Conservation (phyloP, 139 green algal species). For the Micractinium sp. region DNA sequence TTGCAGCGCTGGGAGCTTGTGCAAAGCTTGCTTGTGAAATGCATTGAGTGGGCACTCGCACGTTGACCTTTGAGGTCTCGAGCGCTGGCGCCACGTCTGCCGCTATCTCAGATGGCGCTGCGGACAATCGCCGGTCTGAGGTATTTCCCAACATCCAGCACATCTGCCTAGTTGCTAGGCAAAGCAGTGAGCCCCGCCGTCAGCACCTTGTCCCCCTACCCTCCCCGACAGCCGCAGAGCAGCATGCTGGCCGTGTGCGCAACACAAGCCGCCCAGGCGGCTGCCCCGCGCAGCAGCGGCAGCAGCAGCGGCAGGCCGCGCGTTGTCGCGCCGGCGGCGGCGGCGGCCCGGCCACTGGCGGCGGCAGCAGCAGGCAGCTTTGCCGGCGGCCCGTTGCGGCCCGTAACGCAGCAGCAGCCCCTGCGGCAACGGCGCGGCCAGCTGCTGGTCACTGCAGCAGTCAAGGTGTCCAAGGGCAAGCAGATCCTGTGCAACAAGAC, state of each 20-base stretch:
- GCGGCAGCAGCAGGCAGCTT: neutral
- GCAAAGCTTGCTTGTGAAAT: too few species aligned
- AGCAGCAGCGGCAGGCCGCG: neutral
- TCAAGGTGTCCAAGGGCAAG: slow-evolving; percentile 32
- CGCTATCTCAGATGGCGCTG: too few species aligned
- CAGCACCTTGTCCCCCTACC: too few species aligned
- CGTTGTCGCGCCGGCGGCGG: neutral
- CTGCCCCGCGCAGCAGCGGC: neutral
- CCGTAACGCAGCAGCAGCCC: neutral
- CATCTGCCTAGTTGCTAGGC: too few species aligned
- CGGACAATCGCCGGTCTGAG: too few species aligned
- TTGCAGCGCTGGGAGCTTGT: too few species aligned
- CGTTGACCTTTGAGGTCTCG: too few species aligned
- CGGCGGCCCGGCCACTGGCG: neutral
- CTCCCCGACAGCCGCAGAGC: neutral
- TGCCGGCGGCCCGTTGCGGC: neutral
- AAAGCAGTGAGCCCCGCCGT: too few species aligned
- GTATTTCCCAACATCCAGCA: too few species aligned
- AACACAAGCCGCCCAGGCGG: neutral
- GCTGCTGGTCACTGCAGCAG: slow-evolving; percentile 23
- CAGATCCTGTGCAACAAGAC: slow-evolving; percentile 69
- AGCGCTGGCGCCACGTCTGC: too few species aligned
- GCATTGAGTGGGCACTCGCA: too few species aligned
- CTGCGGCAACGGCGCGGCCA: slow-evolving; percentile 3
- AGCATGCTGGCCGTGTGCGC: neutral